Evolutionary conservation across 1,284 basidiomycete genomes (phyloP).

Genomic region (Fomitopsis betulina): DNA sequence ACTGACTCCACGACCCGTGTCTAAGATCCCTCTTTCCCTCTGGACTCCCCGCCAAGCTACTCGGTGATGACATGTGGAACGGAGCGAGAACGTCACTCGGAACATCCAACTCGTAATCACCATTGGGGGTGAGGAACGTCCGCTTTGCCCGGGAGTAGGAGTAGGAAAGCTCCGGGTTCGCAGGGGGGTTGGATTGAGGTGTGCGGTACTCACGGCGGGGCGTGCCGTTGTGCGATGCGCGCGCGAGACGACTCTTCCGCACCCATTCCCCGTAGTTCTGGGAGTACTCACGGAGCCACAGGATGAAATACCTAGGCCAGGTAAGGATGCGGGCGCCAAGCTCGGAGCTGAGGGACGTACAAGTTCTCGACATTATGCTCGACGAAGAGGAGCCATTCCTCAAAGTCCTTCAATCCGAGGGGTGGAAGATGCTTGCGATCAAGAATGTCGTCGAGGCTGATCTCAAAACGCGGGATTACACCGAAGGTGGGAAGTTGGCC

Average conservation of each 20-base stretch:
- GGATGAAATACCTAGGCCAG: constrained; percentile 55
- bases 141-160: constrained; percentile 74
- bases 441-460: constrained; percentile 65
- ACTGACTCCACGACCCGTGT: constrained; percentile 1
- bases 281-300: constrained; percentile 70
- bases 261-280: constrained; percentile 57
- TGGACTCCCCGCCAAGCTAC: background rate
- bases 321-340: background rate
- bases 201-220: constrained; percentile 14
- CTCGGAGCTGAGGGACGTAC: constrained; percentile 31
- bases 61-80: constrained; percentile 37
- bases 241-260: constrained; percentile 34
- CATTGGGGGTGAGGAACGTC: constrained; percentile 68
- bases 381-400: constrained; percentile 76
- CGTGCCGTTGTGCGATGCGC: constrained; percentile 10
- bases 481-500: constrained; percentile 62
- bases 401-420: constrained; percentile 72
- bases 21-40: background rate
- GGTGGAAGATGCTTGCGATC: constrained; percentile 69
- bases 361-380: constrained; percentile 68
- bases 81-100: constrained; percentile 60
- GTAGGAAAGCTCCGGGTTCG: constrained; percentile 48
- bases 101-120: constrained; percentile 66
- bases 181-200: constrained; percentile 6
- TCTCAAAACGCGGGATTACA: constrained; percentile 37